phyloP scores from a whole-genome alignment of 1,139 yeast species.

The Debaryomyces fabryi region DNA sequence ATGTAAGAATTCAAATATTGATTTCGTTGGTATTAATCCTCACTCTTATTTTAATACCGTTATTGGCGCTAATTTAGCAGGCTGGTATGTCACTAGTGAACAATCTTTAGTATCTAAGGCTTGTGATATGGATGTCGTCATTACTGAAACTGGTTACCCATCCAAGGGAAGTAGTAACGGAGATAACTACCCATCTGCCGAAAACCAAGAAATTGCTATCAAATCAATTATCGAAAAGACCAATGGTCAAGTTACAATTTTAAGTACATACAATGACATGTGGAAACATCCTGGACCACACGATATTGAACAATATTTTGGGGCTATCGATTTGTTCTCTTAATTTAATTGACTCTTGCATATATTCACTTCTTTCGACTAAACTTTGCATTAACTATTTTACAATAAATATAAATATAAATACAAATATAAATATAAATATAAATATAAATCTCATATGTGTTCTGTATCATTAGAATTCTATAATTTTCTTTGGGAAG shows the following conservation, averaged over 20 bases:
- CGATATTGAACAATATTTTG: conserved; percentile 86
- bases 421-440: conserved; percentile 6
- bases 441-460: background rate
- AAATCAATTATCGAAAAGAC: conserved; percentile 57
- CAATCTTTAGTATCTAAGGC: conserved; percentile 51
- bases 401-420: conserved; percentile 10
- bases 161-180: conserved; percentile 73
- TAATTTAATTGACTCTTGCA: conserved; percentile 12
- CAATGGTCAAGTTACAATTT: conserved; percentile 64
- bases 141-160: conserved; percentile 92
- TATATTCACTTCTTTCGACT: conserved; percentile 4
- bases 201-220: conserved; percentile 73
- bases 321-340: conserved; percentile 53
- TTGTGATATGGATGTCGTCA: conserved; percentile 55
- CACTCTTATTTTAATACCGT: conserved; percentile 79
- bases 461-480: conserved; percentile 40
- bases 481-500: conserved; percentile 59
- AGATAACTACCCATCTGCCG: conserved; percentile 66
- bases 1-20: conserved; percentile 69
- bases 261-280: conserved; percentile 75
- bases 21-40: conserved; percentile 81
- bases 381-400: conserved; percentile 9
- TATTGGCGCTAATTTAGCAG: conserved; percentile 67
- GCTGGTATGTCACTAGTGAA: conserved; percentile 70
- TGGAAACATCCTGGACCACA: conserved; percentile 90